Evolutionary conservation across 1,284 basidiomycete species (phyloP), one percentile per base, ranked within the genome.

Genomic region (Ceratobasidium sp.): DNA sequence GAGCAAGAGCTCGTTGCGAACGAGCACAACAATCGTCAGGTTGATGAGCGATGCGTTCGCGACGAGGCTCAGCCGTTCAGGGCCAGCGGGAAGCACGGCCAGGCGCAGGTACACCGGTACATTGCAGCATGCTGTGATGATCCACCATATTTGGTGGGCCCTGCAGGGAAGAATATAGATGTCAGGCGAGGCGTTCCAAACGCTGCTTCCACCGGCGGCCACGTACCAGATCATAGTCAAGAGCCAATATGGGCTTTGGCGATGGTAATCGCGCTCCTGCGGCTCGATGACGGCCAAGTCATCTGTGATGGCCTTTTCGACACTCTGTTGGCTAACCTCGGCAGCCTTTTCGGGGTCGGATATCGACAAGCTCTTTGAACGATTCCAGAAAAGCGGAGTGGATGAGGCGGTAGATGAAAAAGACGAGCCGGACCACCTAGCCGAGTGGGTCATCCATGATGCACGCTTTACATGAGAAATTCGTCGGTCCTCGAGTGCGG

Each of bases 111-210:
- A 63, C 13, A 73, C 58, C 16, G 59, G 71, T 19, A 73, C 31
- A 24, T 73, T 73, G 34, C 48, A 27, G 22, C n/a, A 63, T 43
- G 43, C 58, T 16, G 59, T 54, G 58, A 63, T 51, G n/a, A 63
- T 73, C 69, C 58, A 62, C 69, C 58, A 73, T 16, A 73, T 73
- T n/a, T 73, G 71, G 56, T 73, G 71, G 5, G 71, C 71, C 71
- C 71, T 73, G 71, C 24, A 54, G 53, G 48, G 34, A 54, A 53
- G 58, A 13, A 24, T n/a, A 9, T 43, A 24, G 24, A 39, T 34
- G 49, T 71, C 56, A 59, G 22, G 49, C 11, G 48, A 16, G 54
- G 19, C 11, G 24, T 34, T 58, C 9, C 7, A 27, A 46, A 4
- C 29, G 56, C 29, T 22, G 34, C 19, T 41, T 43, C 39, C 27